Conservation (phyloP, 1,139 yeast genomes). For the Debaryomyces psychrophilus region DNA sequence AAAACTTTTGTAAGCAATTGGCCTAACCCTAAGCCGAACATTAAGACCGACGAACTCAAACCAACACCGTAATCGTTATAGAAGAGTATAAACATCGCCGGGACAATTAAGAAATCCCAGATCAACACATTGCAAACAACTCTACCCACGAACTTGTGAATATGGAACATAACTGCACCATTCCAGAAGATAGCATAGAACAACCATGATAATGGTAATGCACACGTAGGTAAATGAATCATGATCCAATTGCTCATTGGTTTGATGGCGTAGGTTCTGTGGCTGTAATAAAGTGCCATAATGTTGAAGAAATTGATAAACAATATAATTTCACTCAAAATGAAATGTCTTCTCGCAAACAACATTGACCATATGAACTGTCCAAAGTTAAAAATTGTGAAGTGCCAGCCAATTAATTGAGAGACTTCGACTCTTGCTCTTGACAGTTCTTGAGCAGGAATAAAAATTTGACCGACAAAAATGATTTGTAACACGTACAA, state of each 20-base stretch:
- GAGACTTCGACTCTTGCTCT: constrained; percentile 27
- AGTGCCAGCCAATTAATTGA: constrained; percentile 58
- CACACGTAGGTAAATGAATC: constrained; percentile 65
- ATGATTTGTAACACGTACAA: constrained; percentile 55
- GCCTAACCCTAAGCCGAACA: constrained; percentile 68
- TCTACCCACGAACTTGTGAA: constrained; percentile 63
- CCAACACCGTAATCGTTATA: constrained; percentile 78
- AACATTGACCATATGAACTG: constrained; percentile 64
- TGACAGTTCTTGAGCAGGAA: constrained; percentile 36
- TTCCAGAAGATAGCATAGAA: constrained; percentile 78
- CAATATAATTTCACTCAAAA: constrained; percentile 60
- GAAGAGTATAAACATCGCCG: constrained; percentile 56
- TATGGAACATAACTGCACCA: constrained; percentile 68
- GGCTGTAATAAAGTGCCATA: constrained; percentile 56
- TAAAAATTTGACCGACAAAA: constrained; percentile 56
- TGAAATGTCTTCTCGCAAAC: constrained; percentile 58
- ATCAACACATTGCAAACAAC: constrained; percentile 70
- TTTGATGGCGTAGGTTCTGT: constrained; percentile 60
- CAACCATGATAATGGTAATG: constrained; percentile 76
- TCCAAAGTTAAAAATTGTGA: constrained; percentile 60
- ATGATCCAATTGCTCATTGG: constrained; percentile 56
- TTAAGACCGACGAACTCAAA: constrained; percentile 56
- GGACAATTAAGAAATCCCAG: constrained; percentile 77
- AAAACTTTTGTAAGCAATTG: constrained; percentile 68
- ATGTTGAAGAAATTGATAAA: constrained; percentile 60